These are phyloP conservation scores for Escovopsis sp. DNA, from an alignment of 2,329 filamentous ascomycete genomes.

Conservation along the genomic window DNA sequence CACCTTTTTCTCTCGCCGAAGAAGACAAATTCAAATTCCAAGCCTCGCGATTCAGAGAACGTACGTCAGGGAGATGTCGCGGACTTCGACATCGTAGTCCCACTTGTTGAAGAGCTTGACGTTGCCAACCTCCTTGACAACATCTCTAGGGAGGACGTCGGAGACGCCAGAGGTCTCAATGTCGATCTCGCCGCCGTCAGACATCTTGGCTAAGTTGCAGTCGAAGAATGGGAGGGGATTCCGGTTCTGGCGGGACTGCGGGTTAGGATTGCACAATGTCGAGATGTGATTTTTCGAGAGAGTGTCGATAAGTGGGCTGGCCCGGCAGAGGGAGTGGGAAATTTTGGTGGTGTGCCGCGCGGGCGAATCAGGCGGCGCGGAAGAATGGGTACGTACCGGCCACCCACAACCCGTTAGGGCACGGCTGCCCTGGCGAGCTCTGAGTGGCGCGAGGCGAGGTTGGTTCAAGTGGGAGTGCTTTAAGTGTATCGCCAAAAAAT, in stretches of 20 bases:
- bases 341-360: conserved; percentile 21
- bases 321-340: conserved; percentile 16
- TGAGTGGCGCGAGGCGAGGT: conserved; percentile 9
- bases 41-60: conserved; percentile 11
- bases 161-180: conserved; percentile 64
- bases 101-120: conserved; percentile 98
- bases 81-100: conserved; percentile 97
- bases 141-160: conserved; percentile 83
- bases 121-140: conserved; percentile 75
- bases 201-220: conserved; percentile 52
- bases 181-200: conserved; percentile 90
- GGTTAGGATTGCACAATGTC: conserved; percentile 24
- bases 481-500: conserved; percentile 15
- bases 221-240: conserved; percentile 15
- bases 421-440: conserved; percentile 26
- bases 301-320: conserved; percentile 18
- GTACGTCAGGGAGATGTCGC: conserved; percentile 99
- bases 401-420: conserved; percentile 23
- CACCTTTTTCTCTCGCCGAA: neutral
- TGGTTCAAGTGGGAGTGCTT: conserved; percentile 16
- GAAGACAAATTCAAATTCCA: neutral
- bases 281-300: conserved; percentile 22
- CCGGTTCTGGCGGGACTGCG: conserved; percentile 21
- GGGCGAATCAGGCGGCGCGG: conserved; percentile 21
- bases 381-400: conserved; percentile 15